Evolutionary conservation across 164 flowering plant species (phyloP), one percentile per base, ranked within the genome.

Genomic region (Pachysandra terminalis): DNA sequence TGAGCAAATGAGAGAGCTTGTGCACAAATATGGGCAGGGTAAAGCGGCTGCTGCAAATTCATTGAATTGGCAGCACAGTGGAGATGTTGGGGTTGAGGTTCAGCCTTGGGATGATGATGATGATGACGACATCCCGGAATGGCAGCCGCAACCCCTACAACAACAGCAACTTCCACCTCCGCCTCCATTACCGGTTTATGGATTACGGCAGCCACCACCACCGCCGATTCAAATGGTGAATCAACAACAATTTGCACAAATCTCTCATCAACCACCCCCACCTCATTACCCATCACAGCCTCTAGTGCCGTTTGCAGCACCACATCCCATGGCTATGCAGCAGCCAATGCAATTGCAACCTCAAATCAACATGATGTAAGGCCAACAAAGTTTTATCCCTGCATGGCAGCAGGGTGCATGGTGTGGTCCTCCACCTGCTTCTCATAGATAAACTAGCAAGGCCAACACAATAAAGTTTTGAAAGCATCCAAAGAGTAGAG

Each of bases 101-200:
- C 69, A 79, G 63, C 73, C 81, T 1, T 85, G 86, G 87, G 70
- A 79, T 40, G 45, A 40, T 40, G 45, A 40, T 26, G 92, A 85
- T 23, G 81, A 78, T 25, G 83, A 83, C 52, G 94, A 89, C 64
- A 89, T 89, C 3, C 94, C 94, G 0, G 91, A 89, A 69, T 89
- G 94, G 94, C 81, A 76, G 37, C 94, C 93, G 6, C 77, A 84
- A 17, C 65, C 62, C 14, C 57, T 64, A 5, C 52, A 66, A 23
- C 70, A 22, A 19, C 80, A 25, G 26, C n/a, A n/a, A n/a, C 66
- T 64, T 0, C 54, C 58, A 1, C 51, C 64, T 2, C 65, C 62
- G 14, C 65, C 59, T 8, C 61, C 68, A 19, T 24, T n/a, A n/a
- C n/a, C 64, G 32, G 61, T 41, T 0, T 73, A 66, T 10, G 45